Conservation (phyloP, 169 alveolate species). For the Plasmodium sp. region DNA sequence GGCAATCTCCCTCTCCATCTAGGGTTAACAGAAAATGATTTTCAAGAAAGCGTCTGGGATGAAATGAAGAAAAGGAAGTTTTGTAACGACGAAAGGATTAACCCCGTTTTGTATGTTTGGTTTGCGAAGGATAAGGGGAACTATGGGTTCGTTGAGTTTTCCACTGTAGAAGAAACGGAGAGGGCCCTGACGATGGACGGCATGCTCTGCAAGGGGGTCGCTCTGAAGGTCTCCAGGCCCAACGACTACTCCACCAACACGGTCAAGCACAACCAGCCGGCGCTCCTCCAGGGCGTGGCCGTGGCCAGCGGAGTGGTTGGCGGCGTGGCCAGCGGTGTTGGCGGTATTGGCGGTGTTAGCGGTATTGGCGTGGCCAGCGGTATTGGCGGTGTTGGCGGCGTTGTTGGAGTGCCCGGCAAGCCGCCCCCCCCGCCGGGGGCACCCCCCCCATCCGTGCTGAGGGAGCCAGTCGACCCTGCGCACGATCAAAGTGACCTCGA, state of each 20-base stretch:
- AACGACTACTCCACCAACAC: slow-evolving; percentile 89
- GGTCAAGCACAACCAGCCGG: slow-evolving; percentile 51
- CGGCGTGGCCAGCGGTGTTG: not conserved
- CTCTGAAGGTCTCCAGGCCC: slow-evolving; percentile 92
- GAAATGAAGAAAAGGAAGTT: slow-evolving; percentile 90
- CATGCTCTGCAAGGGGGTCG: slow-evolving; percentile 91
- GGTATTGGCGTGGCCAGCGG: no score
- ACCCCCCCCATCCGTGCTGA: slow-evolving; percentile 12
- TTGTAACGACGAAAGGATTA: slow-evolving; percentile 89
- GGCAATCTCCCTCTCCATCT: slow-evolving; percentile 91
- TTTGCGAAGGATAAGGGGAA: slow-evolving; percentile 94
- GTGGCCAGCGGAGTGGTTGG: not conserved
- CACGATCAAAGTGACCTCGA: slow-evolving; percentile 68
- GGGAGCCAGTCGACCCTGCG: slow-evolving; percentile 6
- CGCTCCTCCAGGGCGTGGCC: not conserved
- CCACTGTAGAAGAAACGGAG: slow-evolving; percentile 93
- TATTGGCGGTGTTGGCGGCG: not conserved
- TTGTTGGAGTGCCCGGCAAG: not conserved
- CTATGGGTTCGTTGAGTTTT: slow-evolving; percentile 93
- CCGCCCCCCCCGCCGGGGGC: slow-evolving; percentile 70
- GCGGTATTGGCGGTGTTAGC: not conserved
- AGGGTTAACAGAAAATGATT: slow-evolving; percentile 91
- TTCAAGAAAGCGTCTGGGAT: slow-evolving; percentile 91
- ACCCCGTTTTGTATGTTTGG: slow-evolving; percentile 94
- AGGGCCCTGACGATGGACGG: slow-evolving; percentile 93